Conservation (phyloP, 2,329 filamentous ascomycete genomes). For the Aspergillus felis region DNA sequence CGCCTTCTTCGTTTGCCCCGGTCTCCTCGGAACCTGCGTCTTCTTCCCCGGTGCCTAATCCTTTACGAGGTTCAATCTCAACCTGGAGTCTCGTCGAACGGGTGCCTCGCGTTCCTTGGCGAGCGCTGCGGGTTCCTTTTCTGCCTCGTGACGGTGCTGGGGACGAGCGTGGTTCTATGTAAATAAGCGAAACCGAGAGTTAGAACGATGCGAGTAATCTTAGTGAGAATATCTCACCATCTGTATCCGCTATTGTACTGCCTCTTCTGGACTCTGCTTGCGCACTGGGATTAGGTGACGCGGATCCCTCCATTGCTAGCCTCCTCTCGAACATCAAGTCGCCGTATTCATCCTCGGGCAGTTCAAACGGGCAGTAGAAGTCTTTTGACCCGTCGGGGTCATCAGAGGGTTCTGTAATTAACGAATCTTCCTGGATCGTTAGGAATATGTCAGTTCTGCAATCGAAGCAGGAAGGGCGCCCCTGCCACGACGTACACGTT, state of each 20-base stretch:
- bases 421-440: conserved; percentile 48
- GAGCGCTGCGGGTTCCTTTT: conserved; percentile 32
- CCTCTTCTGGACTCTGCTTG: conserved; percentile 37
- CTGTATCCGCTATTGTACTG: conserved; percentile 46
- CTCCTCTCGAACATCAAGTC: conserved; percentile 47
- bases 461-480: background rate
- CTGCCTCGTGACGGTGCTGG: conserved; percentile 40
- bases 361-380: conserved; percentile 62
- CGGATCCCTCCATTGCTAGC: conserved; percentile 41
- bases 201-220: conserved; percentile 2
- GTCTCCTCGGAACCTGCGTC: conserved; percentile 40
- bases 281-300: conserved; percentile 36
- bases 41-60: conserved; percentile 29
- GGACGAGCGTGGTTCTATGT: conserved; percentile 40
- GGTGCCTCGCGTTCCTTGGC: conserved; percentile 32
- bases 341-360: conserved; percentile 52
- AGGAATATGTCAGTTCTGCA: conserved; percentile 16
- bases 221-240: conserved; percentile 34
- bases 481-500: conserved; percentile 63
- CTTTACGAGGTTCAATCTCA: conserved; percentile 34
- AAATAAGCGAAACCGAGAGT: background rate
- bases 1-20: conserved; percentile 35
- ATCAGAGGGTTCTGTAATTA: conserved; percentile 55
- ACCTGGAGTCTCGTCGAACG: conserved; percentile 38
- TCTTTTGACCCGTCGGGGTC: conserved; percentile 48